phyloP scores from a whole-genome alignment of 306 rosid genomes.

The Hippophae tibetana region DNA sequence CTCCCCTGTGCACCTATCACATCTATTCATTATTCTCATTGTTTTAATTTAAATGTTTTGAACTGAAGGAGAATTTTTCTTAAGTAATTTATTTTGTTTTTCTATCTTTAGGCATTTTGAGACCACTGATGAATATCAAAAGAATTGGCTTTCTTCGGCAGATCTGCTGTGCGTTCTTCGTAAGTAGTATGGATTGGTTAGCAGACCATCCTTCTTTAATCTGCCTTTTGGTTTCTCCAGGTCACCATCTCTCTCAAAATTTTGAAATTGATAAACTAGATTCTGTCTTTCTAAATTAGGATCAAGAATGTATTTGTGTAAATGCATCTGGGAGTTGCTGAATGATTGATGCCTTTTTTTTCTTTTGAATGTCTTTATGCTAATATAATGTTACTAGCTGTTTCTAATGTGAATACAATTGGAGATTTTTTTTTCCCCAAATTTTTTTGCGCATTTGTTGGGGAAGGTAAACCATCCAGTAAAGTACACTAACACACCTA shows the following conservation, averaged over 20 bases:
- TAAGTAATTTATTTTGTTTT: background rate
- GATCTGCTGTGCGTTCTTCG: slow-evolving; percentile 58
- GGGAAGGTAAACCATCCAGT: too few relatives aligned
- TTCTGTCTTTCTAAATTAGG: background rate
- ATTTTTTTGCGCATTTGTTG: too few relatives aligned
- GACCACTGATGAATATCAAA: slow-evolving; percentile 44
- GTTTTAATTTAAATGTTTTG: background rate
- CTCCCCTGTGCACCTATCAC: background rate
- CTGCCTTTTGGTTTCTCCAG: background rate
- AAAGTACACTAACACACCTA: too few relatives aligned
- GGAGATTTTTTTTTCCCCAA: too few relatives aligned
- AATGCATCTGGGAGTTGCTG: too few relatives aligned
- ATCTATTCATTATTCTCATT: background rate
- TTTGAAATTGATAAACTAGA: too few relatives aligned
- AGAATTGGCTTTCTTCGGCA: slow-evolving; percentile 40
- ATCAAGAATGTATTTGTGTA: background rate
- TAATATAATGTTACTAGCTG: too few relatives aligned
- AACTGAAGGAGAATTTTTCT: slow-evolving; percentile 6
- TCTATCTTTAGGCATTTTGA: slow-evolving; percentile 33
- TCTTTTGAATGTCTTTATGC: too few relatives aligned
- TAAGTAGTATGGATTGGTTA: slow-evolving; percentile 31
- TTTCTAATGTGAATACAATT: too few relatives aligned
- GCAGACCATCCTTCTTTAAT: background rate
- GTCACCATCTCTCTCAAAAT: too few relatives aligned
- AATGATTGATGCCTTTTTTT: too few relatives aligned